A percentile compares a stretch with the other conserved stretches of the same genome.
phyloP scores from a whole-genome alignment of 116 monocot species.

The Dioscorea cayenensis region DNA sequence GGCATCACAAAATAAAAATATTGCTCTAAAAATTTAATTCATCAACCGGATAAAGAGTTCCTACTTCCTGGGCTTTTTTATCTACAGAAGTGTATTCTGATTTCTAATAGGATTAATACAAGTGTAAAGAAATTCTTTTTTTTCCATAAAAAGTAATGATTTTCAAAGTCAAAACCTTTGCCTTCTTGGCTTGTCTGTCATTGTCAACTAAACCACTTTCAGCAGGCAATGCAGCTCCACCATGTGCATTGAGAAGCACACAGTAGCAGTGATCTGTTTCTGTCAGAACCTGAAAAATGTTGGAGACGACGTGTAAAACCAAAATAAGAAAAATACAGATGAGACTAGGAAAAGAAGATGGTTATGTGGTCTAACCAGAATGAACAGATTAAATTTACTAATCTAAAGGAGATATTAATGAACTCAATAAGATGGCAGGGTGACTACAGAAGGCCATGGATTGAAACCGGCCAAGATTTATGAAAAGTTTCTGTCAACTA shows the following conservation, averaged over 20 bases:
- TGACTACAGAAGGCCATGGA: too few relatives aligned
- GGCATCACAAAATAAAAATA: too few relatives aligned
- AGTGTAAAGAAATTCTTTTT: not conserved
- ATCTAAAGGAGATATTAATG: too few relatives aligned
- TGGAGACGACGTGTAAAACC: not conserved
- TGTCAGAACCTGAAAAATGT: conserved; percentile 63
- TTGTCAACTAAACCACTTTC: conserved; percentile 5
- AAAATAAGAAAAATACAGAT: not conserved
- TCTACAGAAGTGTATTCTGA: not conserved
- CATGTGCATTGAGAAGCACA: conserved; percentile 90
- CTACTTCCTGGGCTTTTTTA: not conserved
- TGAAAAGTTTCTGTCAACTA: too few relatives aligned
- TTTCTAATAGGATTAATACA: not conserved
- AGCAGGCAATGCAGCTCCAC: conserved; percentile 82
- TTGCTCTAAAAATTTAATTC: too few relatives aligned
- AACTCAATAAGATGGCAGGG: too few relatives aligned
- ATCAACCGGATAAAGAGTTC: too few relatives aligned
- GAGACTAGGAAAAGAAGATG: not conserved
- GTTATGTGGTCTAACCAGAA: too few relatives aligned
- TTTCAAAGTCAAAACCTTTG: conserved; percentile 39
- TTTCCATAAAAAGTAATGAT: not conserved
- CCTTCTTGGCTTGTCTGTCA: conserved; percentile 12
- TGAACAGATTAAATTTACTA: too few relatives aligned
- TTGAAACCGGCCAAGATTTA: too few relatives aligned
- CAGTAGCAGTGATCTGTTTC: conserved; percentile 97